phyloP scores from a whole-genome alignment of 345 rosid species.

The Lepidium sativum region DNA sequence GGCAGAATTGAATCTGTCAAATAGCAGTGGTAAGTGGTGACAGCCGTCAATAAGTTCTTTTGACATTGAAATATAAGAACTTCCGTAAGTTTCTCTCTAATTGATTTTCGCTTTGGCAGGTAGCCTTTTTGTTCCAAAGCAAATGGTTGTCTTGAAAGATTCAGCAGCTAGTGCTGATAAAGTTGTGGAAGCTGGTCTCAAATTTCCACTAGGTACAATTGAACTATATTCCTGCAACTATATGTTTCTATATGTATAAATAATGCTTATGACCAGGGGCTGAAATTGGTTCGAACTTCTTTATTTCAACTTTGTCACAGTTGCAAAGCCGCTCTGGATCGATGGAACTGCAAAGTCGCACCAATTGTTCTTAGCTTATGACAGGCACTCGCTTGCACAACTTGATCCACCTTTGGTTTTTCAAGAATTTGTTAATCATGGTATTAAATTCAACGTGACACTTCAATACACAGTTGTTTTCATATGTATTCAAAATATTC shows the following conservation, averaged over 20 bases:
- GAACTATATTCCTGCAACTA: not conserved
- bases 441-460: slow-evolving; percentile 31
- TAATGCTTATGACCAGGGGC: not conserved
- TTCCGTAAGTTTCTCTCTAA: not conserved
- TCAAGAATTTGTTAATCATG: slow-evolving; percentile 96
- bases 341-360: slow-evolving; percentile 96
- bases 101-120: slow-evolving; percentile 35
- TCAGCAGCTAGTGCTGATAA: slow-evolving; percentile 48
- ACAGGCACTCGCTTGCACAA: slow-evolving; percentile 57
- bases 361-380: slow-evolving; percentile 69
- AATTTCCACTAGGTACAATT: slow-evolving; percentile 63
- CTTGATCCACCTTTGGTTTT: slow-evolving; percentile 85
- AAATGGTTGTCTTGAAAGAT: slow-evolving; percentile 57
- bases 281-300: not conserved
- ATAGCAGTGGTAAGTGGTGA: slow-evolving; percentile 62
- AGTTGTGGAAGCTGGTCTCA: slow-evolving; percentile 67
- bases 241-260: not conserved
- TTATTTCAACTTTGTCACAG: slow-evolving; percentile 28
- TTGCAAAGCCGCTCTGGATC: slow-evolving; percentile 86
- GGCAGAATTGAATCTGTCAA: slow-evolving; percentile 59
- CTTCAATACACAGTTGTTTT: not conserved
- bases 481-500: not conserved
- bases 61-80: not conserved
- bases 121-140: slow-evolving; percentile 67
- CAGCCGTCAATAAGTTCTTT: not conserved